Conservation (phyloP, 1,284 basidiomycete species). For the Psilocybe mexicana region DNA sequence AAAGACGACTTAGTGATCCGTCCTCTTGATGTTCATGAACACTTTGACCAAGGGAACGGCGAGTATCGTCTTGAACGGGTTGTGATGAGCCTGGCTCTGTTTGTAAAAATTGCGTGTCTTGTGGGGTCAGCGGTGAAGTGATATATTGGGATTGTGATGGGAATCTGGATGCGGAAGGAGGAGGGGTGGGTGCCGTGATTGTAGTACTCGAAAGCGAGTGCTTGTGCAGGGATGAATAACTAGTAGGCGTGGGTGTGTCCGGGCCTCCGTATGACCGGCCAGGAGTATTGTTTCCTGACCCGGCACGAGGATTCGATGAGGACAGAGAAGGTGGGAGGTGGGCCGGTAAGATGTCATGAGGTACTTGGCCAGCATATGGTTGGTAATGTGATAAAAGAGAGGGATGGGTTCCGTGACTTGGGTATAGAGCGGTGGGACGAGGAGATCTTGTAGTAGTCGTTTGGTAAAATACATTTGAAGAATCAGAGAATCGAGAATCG, state of each 20-base stretch:
- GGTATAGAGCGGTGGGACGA: slow-evolving; percentile 41
- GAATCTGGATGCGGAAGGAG: slow-evolving; percentile 30
- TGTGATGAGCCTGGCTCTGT: background rate
- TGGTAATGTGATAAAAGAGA: slow-evolving; percentile 41
- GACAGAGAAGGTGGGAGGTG: slow-evolving; percentile 37
- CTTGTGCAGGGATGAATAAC: slow-evolving; percentile 32
- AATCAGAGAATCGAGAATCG: slow-evolving; percentile 39
- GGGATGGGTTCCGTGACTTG: slow-evolving; percentile 41
- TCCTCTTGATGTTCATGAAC: slow-evolving; percentile 5
- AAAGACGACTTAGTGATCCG: slow-evolving; percentile 5
- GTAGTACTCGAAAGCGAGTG: slow-evolving; percentile 44
- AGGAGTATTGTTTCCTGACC: slow-evolving; percentile 21
- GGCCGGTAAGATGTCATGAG: slow-evolving; percentile 40
- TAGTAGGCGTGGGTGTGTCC: slow-evolving; percentile 42
- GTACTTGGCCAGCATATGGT: slow-evolving; percentile 27
- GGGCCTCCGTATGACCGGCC: slow-evolving; percentile 34
- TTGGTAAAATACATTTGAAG: slow-evolving; percentile 62
- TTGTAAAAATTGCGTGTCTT: background rate
- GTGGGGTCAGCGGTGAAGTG: slow-evolving; percentile 22
- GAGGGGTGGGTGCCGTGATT: slow-evolving; percentile 37
- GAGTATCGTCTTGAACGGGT: background rate
- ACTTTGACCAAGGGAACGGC: background rate
- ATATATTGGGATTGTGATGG: slow-evolving; percentile 21
- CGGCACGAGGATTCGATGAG: slow-evolving; percentile 29
- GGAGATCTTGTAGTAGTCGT: slow-evolving; percentile 43